Evolutionary conservation across 108 stramenopile species (phyloP).

Genomic region (Discostella pseudostelligera): DNA sequence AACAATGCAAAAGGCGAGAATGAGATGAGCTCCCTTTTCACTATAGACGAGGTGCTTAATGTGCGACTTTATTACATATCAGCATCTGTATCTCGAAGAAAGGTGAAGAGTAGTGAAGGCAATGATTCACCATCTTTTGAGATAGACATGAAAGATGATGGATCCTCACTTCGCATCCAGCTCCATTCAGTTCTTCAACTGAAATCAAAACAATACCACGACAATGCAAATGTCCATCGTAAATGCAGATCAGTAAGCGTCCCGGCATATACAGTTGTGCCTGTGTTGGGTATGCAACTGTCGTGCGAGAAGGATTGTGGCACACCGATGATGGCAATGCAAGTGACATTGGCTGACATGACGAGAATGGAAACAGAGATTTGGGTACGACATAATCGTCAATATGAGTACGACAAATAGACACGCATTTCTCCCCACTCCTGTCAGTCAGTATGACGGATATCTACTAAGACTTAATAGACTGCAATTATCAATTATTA

Average conservation of each 20-base stretch:
- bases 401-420: conserved; percentile 13
- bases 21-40: conserved; percentile 21
- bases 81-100: conserved; percentile 13
- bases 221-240: background rate
- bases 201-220: conserved; percentile 22
- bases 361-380: conserved; percentile 72
- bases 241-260: conserved; percentile 23
- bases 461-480: too few relatives aligned
- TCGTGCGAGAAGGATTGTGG: conserved; percentile 12
- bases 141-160: conserved; percentile 39
- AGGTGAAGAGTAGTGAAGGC: background rate
- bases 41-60: conserved; percentile 43
- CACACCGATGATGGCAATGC: conserved; percentile 58
- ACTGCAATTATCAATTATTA: too few relatives aligned
- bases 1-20: conserved; percentile 18
- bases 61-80: conserved; percentile 62
- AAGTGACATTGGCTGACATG: conserved; percentile 59
- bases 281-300: conserved; percentile 52
- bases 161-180: conserved; percentile 38
- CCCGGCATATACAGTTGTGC: conserved; percentile 53
- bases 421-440: background rate
- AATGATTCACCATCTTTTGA: background rate
- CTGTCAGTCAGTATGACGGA: background rate
- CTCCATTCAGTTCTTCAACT: conserved; percentile 30
- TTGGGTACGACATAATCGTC: conserved; percentile 51